Percentiles rank a stretch among this genome's conserved stretches.
phyloP scores from a whole-genome alignment of 1,139 yeast species.

The Hanseniaspora gamundiae region DNA sequence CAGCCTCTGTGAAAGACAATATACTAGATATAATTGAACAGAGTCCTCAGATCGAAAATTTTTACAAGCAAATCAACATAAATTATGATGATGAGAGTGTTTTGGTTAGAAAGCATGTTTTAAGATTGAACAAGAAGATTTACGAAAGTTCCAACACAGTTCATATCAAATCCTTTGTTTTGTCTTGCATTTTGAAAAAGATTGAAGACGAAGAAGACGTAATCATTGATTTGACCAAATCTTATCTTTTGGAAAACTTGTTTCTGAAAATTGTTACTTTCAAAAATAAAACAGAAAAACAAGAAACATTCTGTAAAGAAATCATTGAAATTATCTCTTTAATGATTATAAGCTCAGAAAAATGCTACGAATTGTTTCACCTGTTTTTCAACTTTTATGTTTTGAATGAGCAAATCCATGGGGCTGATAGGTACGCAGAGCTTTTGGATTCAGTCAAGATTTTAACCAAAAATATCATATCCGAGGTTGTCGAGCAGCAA shows the following conservation, averaged over 20 bases:
- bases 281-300: conserved; percentile 10
- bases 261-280: conserved; percentile 22
- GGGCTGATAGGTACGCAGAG: conserved; percentile 10
- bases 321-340: conserved; percentile 29
- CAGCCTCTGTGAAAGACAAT: conserved; percentile 68
- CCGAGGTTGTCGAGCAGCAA: conserved; percentile 23
- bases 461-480: conserved; percentile 21
- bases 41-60: conserved; percentile 35
- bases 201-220: conserved; percentile 61
- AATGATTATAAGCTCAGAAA: conserved; percentile 28
- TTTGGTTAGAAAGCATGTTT: conserved; percentile 51
- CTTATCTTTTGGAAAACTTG: conserved; percentile 35
- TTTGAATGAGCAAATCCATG: conserved; percentile 22
- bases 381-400: conserved; percentile 32
- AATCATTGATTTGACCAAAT: conserved; percentile 35
- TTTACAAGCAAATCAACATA: conserved; percentile 36
- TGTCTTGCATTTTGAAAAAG: conserved; percentile 40
- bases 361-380: conserved; percentile 32
- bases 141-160: conserved; percentile 28
- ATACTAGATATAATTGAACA: conserved; percentile 50
- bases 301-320: conserved; percentile 10
- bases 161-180: conserved; percentile 32
- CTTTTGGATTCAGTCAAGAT: conserved; percentile 16
- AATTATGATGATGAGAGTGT: conserved; percentile 43
- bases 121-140: conserved; percentile 40